Percentiles rank a stretch among this genome's conserved stretches.
phyloP scores from a whole-genome alignment of 2,329 filamentous ascomycete genomes.

The Alternaria hordeiaustralica region DNA sequence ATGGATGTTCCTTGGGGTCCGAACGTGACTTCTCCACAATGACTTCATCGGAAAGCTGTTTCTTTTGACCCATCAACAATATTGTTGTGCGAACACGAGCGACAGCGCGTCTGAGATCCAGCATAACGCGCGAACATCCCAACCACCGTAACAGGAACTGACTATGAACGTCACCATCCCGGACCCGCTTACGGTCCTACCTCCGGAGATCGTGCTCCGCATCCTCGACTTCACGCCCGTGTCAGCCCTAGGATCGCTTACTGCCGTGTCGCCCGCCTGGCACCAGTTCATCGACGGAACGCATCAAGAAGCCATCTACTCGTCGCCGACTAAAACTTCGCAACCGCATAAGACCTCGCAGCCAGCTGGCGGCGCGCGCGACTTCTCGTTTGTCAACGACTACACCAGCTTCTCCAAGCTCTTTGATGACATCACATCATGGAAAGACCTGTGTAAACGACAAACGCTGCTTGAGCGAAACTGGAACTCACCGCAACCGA shows the following conservation, averaged over 20 bases:
- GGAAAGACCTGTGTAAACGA: slow-evolving; percentile 8
- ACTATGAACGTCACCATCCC: not conserved
- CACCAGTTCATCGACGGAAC: slow-evolving; percentile 12
- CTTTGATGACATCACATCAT: slow-evolving; percentile 7
- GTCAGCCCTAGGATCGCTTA: slow-evolving; percentile 5
- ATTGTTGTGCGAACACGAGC: not conserved
- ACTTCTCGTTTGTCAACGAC: slow-evolving; percentile 2
- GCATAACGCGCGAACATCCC: not conserved
- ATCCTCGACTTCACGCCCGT: slow-evolving; percentile 12
- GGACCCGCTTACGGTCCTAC: slow-evolving; percentile 10
- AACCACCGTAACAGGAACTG: not conserved
- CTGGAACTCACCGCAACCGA: not conserved
- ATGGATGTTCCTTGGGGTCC: not conserved
- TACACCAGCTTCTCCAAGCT: slow-evolving; percentile 10
- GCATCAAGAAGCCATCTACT: slow-evolving; percentile 10
- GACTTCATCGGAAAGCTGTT: slow-evolving; percentile 11
- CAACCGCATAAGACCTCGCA: not conserved
- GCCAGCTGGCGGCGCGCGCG: not conserved
- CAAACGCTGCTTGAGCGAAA: slow-evolving; percentile 6
- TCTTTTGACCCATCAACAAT: slow-evolving; percentile 1
- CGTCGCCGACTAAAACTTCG: slow-evolving; percentile 3
- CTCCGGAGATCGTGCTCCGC: slow-evolving; percentile 13
- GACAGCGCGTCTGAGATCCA: not conserved
- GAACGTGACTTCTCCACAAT: slow-evolving; percentile 15
- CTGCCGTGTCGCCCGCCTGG: slow-evolving; percentile 6